Conservation (phyloP, 441 rosid genomes). For the Aleurites moluccanus region DNA sequence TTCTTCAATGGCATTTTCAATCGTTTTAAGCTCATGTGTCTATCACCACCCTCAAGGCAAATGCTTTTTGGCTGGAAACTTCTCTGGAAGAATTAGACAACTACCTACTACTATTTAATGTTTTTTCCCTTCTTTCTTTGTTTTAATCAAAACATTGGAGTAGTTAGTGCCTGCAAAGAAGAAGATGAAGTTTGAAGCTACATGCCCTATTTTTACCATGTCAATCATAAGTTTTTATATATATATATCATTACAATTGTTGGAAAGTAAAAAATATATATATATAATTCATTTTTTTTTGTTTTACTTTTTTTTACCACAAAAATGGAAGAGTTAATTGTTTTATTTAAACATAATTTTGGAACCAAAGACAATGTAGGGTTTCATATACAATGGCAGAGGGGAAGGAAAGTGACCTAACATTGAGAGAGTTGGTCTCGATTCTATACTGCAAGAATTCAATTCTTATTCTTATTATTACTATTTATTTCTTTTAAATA, state of each 20-base stretch:
- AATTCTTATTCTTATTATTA: not conserved
- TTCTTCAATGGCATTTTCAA: constrained; percentile 19
- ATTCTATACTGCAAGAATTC: not conserved
- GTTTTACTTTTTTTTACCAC: not conserved
- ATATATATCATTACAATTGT: too few relatives aligned
- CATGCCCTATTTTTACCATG: too few relatives aligned
- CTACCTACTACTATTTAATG: constrained; percentile 30
- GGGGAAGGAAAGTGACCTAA: constrained; percentile 31
- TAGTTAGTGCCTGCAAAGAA: constrained; percentile 19
- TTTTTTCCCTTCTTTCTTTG: not conserved
- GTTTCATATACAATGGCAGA: constrained; percentile 14
- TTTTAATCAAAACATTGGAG: not conserved
- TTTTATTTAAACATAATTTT: not conserved
- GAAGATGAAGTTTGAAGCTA: constrained; percentile 9
- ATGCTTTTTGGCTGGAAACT: constrained; percentile 21
- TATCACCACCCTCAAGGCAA: constrained; percentile 23
- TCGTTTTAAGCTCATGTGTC: constrained; percentile 27
- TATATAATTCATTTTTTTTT: not conserved
- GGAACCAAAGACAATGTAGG: not conserved
- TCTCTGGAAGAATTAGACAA: constrained; percentile 9
- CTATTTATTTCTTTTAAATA: not conserved
- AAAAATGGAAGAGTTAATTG: not conserved
- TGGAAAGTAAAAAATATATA: not conserved
- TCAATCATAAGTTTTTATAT: too few relatives aligned
- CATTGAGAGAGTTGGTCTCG: not conserved